Evolutionary conservation across 164 flowering plant genomes (phyloP), one percentile per base, ranked within the genome.

Genomic region (Nymphaea thermarum): DNA sequence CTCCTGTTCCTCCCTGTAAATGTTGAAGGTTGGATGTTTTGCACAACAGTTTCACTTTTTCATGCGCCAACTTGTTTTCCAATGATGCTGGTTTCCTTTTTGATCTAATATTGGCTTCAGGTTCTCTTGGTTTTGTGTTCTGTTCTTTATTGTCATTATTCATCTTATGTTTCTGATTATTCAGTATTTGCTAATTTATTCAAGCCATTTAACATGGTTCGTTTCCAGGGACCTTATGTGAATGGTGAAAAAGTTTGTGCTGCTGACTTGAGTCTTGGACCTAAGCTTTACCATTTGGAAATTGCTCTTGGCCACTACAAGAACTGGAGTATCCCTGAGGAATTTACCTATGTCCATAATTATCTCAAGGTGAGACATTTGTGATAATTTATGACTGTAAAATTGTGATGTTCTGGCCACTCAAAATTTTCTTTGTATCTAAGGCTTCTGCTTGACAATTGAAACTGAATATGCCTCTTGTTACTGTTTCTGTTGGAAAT

Each of bases 261-360:
- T n/a, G 89, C 77, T 71, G 97, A 93, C 80, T 76, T 91, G 81
- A 81, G 83, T 67, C 81, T 93, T 83, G 97, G 87, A 60, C 98
- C 98, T 41, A 91, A 91, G 79, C 82, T 93, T 11, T 87, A 80
- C 82, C 98, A 93, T 77, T 86, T 93, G 45, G 79, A 85, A 73
- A 72, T 89, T 65, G 80, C 91, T 68, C 93, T 93, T 71, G 91
- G 81, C 62, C 91, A 93, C 75, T 91, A 83, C 80, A 89, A 93
- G 83, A 67, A 75, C 3, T 91, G 97, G 97, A 69, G 80, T 62
- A 61, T 91, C 66, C 97, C 98, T 5, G 84, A 87, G 70, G 73
- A 71, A 78, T 76, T 89, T 72, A 62, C 80, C 53, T 51, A 73
- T 73, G 79, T 84, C 62, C 77, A 78, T 43, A 73, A 73, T 70